These are phyloP conservation scores for Umbelopsis vinacea DNA, from an alignment of 192 early-diverging fungal genomes.

Conservation along the genomic window DNA sequence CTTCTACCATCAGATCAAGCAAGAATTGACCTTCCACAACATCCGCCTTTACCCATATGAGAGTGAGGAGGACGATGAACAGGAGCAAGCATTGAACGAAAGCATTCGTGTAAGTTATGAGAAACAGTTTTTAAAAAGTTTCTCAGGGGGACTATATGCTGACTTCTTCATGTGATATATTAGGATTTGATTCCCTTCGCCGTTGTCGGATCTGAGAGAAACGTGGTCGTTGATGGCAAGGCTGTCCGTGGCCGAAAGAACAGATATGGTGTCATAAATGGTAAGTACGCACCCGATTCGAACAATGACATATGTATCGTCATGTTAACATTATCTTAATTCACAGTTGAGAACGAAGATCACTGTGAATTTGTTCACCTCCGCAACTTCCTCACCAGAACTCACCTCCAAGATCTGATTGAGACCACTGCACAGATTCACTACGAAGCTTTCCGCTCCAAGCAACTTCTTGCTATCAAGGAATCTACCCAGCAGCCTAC, in stretches of 20 bases:
- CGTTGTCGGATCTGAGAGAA: constrained; percentile 91
- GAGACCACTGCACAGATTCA: constrained; percentile 93
- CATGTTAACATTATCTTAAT: background rate
- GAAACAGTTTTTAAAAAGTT: background rate
- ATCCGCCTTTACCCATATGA: constrained; percentile 90
- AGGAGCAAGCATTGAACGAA: constrained; percentile 73
- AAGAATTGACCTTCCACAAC: constrained; percentile 91
- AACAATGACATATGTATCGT: background rate
- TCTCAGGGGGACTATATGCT: background rate
- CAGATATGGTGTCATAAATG: constrained; percentile 89
- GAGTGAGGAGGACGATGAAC: constrained; percentile 83
- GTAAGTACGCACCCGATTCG: constrained; percentile 30
- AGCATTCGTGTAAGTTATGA: constrained; percentile 62
- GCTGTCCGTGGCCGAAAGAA: constrained; percentile 87
- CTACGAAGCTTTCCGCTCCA: constrained; percentile 95
- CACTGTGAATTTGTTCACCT: constrained; percentile 98
- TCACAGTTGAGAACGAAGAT: constrained; percentile 84
- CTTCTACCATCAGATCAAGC: constrained; percentile 65
- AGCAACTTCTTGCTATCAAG: constrained; percentile 63
- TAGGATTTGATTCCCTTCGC: constrained; percentile 91
- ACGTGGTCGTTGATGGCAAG: constrained; percentile 85
- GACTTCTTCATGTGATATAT: background rate
- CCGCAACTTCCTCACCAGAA: constrained; percentile 88
- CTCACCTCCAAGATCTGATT: constrained; percentile 96
- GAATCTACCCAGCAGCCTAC: constrained; percentile 49